These are phyloP conservation scores for Thielaviopsis musarum DNA, from an alignment of 2,329 filamentous ascomycete genomes.

Conservation along the genomic window DNA sequence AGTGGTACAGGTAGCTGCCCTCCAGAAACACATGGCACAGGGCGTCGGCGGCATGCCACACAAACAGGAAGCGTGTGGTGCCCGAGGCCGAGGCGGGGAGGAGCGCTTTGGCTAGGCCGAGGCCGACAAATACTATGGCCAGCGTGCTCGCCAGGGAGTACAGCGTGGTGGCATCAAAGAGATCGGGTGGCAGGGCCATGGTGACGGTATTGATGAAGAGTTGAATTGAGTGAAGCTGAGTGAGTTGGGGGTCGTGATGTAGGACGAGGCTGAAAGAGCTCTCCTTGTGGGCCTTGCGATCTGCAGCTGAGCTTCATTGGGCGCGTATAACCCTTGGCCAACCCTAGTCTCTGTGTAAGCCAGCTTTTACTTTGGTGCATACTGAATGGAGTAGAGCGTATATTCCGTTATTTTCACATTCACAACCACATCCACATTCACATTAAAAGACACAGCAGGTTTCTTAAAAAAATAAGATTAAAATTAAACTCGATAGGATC, in stretches of 20 bases:
- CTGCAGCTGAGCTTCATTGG: background rate
- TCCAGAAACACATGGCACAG: conserved; percentile 85
- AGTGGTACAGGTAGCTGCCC: conserved; percentile 82
- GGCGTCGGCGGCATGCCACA: conserved; percentile 90
- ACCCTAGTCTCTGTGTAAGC: background rate
- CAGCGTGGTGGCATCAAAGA: conserved; percentile 44
- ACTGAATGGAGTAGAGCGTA: too few relatives aligned
- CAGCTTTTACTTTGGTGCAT: background rate
- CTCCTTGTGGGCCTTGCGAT: background rate
- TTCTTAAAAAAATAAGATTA: background rate
- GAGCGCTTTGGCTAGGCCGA: background rate
- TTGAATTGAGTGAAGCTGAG: background rate
- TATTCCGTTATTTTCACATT: background rate
- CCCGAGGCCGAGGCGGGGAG: conserved; percentile 13
- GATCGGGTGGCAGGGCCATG: conserved; percentile 29
- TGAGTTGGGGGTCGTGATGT: background rate
- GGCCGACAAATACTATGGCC: conserved; percentile 24
- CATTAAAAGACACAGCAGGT: background rate
- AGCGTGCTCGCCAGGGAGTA: conserved; percentile 39
- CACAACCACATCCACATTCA: background rate
- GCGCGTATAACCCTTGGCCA: background rate
- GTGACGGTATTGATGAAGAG: background rate
- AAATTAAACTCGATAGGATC: background rate
- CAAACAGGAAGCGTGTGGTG: conserved; percentile 61
- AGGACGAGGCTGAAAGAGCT: conserved; percentile 12